A percentile compares a stretch with the other conserved stretches of the same genome.
These are phyloP conservation scores for Fusarium circinatum DNA, from an alignment of 2,329 filamentous ascomycete species.

Conservation along the genomic window DNA sequence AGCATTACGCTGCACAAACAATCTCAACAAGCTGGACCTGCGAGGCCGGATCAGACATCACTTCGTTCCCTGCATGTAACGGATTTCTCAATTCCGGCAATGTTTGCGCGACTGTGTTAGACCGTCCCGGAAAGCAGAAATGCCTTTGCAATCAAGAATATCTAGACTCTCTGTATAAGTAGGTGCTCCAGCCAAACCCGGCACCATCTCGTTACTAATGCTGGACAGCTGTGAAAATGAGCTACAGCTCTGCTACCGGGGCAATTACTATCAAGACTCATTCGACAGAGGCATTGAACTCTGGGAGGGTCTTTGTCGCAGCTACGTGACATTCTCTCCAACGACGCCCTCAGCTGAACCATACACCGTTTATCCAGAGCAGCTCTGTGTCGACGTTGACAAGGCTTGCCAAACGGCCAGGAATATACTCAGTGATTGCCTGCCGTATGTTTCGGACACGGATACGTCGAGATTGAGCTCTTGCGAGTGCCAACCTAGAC, in stretches of 20 bases:
- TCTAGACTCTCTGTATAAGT: background rate
- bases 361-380: background rate
- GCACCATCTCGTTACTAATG: background rate
- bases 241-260: background rate
- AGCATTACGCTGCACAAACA: background rate
- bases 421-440: background rate
- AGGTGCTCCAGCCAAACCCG: rapidly evolving
- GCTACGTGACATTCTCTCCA: background rate
- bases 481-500: background rate
- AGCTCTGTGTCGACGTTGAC: background rate
- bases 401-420: background rate
- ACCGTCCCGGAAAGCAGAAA: background rate
- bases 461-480: background rate
- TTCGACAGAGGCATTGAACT: background rate
- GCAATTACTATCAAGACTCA: background rate
- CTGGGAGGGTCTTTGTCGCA: background rate
- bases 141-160: background rate
- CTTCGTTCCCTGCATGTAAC: background rate
- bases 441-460: background rate
- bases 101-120: background rate
- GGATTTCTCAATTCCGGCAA: background rate
- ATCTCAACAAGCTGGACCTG: background rate
- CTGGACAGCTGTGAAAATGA: background rate
- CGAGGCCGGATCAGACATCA: background rate
- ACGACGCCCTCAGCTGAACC: background rate